Evolutionary conservation across 2,329 filamentous ascomycete species (phyloP), one percentile per base, ranked within the genome.

Genomic region (Diaporthe destruens): DNA sequence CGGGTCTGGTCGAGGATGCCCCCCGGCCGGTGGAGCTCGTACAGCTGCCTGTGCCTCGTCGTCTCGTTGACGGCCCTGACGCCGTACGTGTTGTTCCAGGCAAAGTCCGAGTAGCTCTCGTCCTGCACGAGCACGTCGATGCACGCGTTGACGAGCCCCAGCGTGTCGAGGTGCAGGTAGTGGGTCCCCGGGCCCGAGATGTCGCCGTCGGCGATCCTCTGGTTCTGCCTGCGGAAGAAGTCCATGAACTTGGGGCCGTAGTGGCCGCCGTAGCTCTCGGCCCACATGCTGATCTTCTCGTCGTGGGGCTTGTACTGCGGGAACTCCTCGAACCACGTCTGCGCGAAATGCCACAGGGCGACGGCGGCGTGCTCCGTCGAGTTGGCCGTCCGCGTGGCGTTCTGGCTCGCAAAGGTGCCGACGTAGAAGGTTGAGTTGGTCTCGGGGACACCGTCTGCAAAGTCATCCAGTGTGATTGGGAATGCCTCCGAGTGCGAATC

Each of bases 271-370:
- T 72, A 75, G 29, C 71, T 75, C 69, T 76, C 74, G 5, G 75
- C 69, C 76, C 76, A 71, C 32, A 74, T 39, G 39, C 76, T 75
- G 34, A 86, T 79, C 20, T 80, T 82, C 68, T 85, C 82, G 72
- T 88, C 77, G 18, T 76, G 72, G 5, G 77, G 77, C 75, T 86
- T 85, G 75, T 90, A 88, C 53, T 82, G 81, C 0, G 86, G 85
- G 68, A 90, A 89, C 76, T 89, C 87, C 51, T 86, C 81, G 71
- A 88, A 87, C 86, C 87, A 90, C 0, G 83, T 83, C 77, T 90
- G 87, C 0, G 86, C 82, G 76, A 90, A 89, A 75, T 87, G 83
- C 87, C 87, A 89, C 3, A 89, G 77, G 3, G 86, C 84, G 68
- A 83, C 82, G 18, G 87, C 87, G 11, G 86, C 85, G 74, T 87